Percentiles rank a stretch among this genome's conserved stretches.
Conservation (phyloP, 2,329 filamentous ascomycete genomes). For the Penicillium fuscoglaucum region DNA sequence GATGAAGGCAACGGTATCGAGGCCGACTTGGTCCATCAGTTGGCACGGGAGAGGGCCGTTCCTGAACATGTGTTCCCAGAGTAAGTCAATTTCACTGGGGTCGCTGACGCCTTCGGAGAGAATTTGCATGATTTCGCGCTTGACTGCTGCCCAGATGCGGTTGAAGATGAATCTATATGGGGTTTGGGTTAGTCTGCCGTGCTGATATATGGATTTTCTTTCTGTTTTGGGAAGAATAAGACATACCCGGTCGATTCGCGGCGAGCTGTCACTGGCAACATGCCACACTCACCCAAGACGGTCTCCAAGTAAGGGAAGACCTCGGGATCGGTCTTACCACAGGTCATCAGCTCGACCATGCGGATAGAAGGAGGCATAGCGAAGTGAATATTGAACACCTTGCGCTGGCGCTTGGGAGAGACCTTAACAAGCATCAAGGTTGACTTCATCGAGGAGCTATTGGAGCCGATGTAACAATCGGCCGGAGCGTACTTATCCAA, state of each 20-base stretch:
- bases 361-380: constrained; percentile 49
- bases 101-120: constrained; percentile 52
- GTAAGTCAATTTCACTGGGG: constrained; percentile 50
- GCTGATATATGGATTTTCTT: not conserved
- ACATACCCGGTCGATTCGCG: constrained; percentile 50
- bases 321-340: constrained; percentile 45
- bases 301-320: constrained; percentile 49
- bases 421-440: constrained; percentile 50
- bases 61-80: constrained; percentile 44
- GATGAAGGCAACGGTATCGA: constrained; percentile 56
- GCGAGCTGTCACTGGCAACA: constrained; percentile 46
- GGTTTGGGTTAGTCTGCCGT: not conserved
- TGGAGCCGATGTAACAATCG: constrained; percentile 53
- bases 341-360: constrained; percentile 57
- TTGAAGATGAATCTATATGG: constrained; percentile 53
- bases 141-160: constrained; percentile 58
- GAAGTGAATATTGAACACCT: constrained; percentile 53
- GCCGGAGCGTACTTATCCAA: constrained; percentile 43
- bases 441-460: constrained; percentile 55
- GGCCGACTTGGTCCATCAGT: constrained; percentile 52
- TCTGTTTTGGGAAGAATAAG: not conserved
- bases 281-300: constrained; percentile 42
- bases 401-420: not conserved
- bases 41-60: constrained; percentile 33
- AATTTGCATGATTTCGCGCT: constrained; percentile 53